These are phyloP conservation scores for Hordeum pubiflorum DNA, from an alignment of 202 grass and related monocot genomes.

Conservation along the genomic window DNA sequence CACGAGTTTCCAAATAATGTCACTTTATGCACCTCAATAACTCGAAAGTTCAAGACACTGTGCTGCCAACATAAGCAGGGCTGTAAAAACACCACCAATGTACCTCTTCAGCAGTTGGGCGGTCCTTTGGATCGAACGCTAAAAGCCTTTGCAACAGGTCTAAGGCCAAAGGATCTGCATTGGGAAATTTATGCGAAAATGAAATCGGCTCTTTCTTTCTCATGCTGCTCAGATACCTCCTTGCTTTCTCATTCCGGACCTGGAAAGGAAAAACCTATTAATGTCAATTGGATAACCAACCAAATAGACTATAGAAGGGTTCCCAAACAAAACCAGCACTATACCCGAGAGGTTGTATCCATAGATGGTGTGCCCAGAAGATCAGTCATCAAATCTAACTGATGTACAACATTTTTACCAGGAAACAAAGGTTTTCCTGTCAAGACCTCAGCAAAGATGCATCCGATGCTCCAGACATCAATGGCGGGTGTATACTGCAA, in stretches of 20 bases:
- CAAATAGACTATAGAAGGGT: neutral
- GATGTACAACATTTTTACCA: slow-evolving; percentile 99
- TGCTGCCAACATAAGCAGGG: neutral
- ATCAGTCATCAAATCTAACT: slow-evolving; percentile 98
- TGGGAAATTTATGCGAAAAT: slow-evolving; percentile 90
- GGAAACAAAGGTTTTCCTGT: slow-evolving; percentile 96
- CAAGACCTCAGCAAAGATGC: slow-evolving; percentile 95
- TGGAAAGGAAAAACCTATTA: slow-evolving; percentile 23
- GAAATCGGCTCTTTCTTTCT: slow-evolving; percentile 80
- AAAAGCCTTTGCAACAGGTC: slow-evolving; percentile 83
- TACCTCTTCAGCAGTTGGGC: slow-evolving; percentile 87
- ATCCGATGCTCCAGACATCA: slow-evolving; percentile 98
- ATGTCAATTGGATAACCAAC: slow-evolving; percentile 13
- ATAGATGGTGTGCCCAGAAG: slow-evolving; percentile 88
- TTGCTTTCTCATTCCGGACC: slow-evolving; percentile 99
- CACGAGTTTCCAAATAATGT: slow-evolving; percentile 10
- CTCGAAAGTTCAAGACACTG: neutral
- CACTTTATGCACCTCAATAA: slow-evolving; percentile 11
- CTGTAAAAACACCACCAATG: neutral
- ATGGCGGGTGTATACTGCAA: slow-evolving; percentile 99
- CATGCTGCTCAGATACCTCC: slow-evolving; percentile 86
- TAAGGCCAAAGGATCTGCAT: slow-evolving; percentile 76
- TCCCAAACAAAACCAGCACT: neutral
- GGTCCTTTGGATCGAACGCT: slow-evolving; percentile 95
- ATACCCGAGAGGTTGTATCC: slow-evolving; percentile 95